Base-by-base conservation (phyloP, 768 basidiomycete species). In the Pleurotus giganteus region DNA sequence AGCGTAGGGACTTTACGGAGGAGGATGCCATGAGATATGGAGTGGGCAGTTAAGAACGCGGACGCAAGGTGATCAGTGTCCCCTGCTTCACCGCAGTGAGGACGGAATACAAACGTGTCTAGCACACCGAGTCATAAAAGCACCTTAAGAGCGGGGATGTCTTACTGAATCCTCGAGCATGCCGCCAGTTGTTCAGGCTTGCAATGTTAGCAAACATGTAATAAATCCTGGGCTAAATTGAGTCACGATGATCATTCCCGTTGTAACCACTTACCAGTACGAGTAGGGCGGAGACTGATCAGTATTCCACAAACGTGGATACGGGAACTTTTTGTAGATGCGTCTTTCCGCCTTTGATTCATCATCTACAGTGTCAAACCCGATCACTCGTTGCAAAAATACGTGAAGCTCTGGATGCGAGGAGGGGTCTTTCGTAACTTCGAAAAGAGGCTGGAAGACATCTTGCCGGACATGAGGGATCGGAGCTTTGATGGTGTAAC, bases 351-450 rank as follows among this genome's bases (percentile, higher is more conserved):
- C 76, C 72, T 98, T 98, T 2, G 91, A 94, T 71, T 99, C 97
- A 63, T 99, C 97, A 61, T 99, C 97, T 19, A 99, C 97, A n/a
- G 89, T 94, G 63, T 98, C 97, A 65, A 99, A 97, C 4, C 97
- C 97, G 49, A 98, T 71, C 4, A 98, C 94, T 4, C 97, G 86
- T 69, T 97, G 94, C 29, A 99, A 74, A 74, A 99, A 95, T 31
- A 96, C 78, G 65, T 98, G 96, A 9, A 99, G 78, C 63, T 98
- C 95, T 0, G 96, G 97, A 63, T 98, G 96, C 2, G 82, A 84
- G 2, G 74, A 69, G 0, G 97, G 97, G 66, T 98, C 87, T 62
- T 89, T 84, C 0, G 97, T 99, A 26, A 98, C 97, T 66, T 99
- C 96, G 62, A 97, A 99, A 47, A 99, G 70, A 0, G 97, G 96